Evolutionary conservation across 169 alveolate species (phyloP).

Genomic region (Plasmodium berghei): DNA sequence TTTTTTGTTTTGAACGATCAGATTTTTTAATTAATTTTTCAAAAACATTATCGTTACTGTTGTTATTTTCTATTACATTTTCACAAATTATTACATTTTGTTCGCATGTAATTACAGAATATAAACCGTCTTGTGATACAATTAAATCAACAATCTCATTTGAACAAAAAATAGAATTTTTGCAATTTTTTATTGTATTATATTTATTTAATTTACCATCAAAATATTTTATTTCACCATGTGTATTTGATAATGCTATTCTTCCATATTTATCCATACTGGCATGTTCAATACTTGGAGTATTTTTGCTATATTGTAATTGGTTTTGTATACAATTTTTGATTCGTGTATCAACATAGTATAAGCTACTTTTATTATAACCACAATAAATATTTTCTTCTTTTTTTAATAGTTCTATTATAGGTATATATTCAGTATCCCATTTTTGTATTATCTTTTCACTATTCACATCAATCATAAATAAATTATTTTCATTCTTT

Average conservation of each 20-base stretch:
- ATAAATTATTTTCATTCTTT: conserved; percentile 43
- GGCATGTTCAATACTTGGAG: conserved; percentile 58
- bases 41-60: conserved; percentile 28
- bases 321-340: conserved; percentile 40
- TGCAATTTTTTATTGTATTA: conserved; percentile 41
- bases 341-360: conserved; percentile 46
- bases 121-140: conserved; percentile 25
- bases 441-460: conserved; percentile 45
- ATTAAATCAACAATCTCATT: conserved; percentile 62
- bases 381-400: conserved; percentile 64
- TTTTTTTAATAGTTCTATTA: conserved; percentile 20
- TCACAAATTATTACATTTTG: conserved; percentile 39
- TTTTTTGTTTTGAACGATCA: conserved; percentile 44
- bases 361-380: conserved; percentile 29
- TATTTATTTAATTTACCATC: conserved; percentile 69
- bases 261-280: conserved; percentile 59
- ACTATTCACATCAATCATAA: conserved; percentile 39
- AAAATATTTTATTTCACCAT: conserved; percentile 60
- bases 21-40: conserved; percentile 31
- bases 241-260: conserved; percentile 21
- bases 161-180: conserved; percentile 24
- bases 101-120: conserved; percentile 56
- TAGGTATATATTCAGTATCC: conserved; percentile 42
- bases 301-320: conserved; percentile 32
- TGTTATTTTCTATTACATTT: conserved; percentile 26